These are phyloP conservation scores for Areca catechu DNA, from an alignment of 176 grass and related monocot species.

Conservation along the genomic window DNA sequence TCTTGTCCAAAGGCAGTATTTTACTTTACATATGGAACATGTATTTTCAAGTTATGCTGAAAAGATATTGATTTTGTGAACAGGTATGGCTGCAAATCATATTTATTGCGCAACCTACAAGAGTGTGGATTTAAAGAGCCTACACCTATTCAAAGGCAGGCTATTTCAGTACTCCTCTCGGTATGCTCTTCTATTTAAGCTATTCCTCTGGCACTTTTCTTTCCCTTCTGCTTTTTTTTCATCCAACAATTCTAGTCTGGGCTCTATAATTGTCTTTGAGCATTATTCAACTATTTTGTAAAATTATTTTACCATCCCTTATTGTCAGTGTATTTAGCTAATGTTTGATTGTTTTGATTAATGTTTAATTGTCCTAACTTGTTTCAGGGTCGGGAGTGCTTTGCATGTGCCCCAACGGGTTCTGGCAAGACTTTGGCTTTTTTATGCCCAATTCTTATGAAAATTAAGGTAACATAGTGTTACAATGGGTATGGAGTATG, in stretches of 20 bases:
- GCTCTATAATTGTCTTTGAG: too few relatives aligned
- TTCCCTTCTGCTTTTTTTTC: too few relatives aligned
- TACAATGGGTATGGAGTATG: too few relatives aligned
- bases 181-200: constrained; percentile 35
- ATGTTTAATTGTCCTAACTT: constrained; percentile 9
- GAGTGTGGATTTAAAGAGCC: constrained; percentile 75
- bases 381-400: constrained; percentile 80
- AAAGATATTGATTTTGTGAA: constrained; percentile 8
- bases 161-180: constrained; percentile 77
- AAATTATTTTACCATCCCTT: too few relatives aligned
- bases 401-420: constrained; percentile 95
- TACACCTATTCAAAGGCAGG: constrained; percentile 94
- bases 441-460: constrained; percentile 72
- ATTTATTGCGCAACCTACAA: constrained; percentile 50
- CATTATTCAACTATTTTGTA: too few relatives aligned
- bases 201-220: constrained; percentile 2
- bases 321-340: too few relatives aligned
- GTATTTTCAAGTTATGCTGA: too few relatives aligned
- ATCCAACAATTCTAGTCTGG: too few relatives aligned
- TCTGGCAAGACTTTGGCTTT: constrained; percentile 98
- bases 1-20: too few relatives aligned
- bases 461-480: constrained; percentile 70
- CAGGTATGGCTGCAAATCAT: constrained; percentile 73
- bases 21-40: too few relatives aligned
- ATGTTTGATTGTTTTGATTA: background rate